phyloP scores from a whole-genome alignment of 2,329 filamentous ascomycete species.

The Trichoderma sp. region DNA sequence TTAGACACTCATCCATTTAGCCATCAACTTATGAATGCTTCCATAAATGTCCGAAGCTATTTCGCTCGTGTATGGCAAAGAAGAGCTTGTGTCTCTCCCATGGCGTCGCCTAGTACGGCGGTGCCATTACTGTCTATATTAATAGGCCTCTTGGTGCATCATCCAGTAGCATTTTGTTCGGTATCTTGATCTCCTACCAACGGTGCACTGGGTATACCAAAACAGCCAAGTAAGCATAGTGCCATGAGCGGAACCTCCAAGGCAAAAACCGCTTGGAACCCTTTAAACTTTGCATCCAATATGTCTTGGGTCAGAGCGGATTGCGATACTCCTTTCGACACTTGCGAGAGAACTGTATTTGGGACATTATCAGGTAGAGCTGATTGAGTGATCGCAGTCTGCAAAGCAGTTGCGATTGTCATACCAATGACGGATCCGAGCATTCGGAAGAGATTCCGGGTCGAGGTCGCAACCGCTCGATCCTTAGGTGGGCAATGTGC shows the following conservation, averaged over 20 bases:
- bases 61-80: no score
- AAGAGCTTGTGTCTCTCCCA: no score
- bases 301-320: neutral
- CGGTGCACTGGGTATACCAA: neutral
- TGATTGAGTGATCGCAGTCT: neutral
- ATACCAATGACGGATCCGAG: neutral
- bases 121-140: neutral
- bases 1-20: no score
- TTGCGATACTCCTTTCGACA: neutral
- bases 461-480: neutral
- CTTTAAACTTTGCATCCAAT: neutral
- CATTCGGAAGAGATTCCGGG: neutral
- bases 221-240: neutral
- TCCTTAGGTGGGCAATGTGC: neutral
- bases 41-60: no score
- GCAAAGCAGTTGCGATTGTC: neutral
- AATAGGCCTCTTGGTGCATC: neutral
- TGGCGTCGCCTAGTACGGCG: neutral
- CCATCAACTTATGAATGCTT: no score
- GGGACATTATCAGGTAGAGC: neutral
- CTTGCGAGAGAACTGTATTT: neutral
- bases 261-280: neutral
- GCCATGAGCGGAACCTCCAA: neutral
- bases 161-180: neutral
- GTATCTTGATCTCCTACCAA: neutral